phyloP scores from a whole-genome alignment of 1,284 basidiomycete species.

The Ustilago xerochloae region DNA sequence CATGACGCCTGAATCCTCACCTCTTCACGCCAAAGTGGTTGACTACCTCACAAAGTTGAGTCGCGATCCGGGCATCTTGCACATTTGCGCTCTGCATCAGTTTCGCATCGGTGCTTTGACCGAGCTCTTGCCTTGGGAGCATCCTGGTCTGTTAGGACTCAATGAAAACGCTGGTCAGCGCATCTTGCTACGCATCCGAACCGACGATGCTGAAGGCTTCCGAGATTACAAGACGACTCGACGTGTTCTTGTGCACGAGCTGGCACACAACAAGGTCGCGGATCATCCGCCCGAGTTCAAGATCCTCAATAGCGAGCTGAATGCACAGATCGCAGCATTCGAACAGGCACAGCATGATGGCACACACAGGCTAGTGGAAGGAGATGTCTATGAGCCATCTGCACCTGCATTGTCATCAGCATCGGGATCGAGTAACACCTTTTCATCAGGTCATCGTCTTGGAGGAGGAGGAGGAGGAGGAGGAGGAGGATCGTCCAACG shows the following conservation, averaged over 20 bases:
- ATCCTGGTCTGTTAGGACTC: conserved; percentile 58
- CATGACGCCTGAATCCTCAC: conserved; percentile 21
- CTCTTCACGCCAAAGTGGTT: conserved; percentile 36
- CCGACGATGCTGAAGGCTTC: conserved; percentile 58
- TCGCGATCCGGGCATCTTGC: conserved; percentile 55
- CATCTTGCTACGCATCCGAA: conserved; percentile 59
- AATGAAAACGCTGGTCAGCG: conserved; percentile 62
- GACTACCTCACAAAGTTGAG: conserved; percentile 49
- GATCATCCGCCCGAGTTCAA: conserved; percentile 65
- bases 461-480: too few relatives aligned
- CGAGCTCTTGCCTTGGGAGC: conserved; percentile 61
- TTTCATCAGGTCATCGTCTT: conserved; percentile 4
- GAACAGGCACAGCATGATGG: conserved; percentile 35
- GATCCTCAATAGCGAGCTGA: conserved; percentile 60
- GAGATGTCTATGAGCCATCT: conserved; percentile 47
- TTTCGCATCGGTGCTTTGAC: conserved; percentile 55
- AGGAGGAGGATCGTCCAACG: not conserved
- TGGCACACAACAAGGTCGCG: conserved; percentile 60
- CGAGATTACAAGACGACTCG: conserved; percentile 62
- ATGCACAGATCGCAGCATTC: conserved; percentile 58
- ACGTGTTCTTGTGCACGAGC: conserved; percentile 60
- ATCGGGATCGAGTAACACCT: not conserved
- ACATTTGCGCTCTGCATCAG: conserved; percentile 57
- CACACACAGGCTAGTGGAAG: conserved; percentile 31
- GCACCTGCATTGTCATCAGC: not conserved